phyloP scores from a whole-genome alignment of 371 early-diverging fungal genomes.

The Mortierella sp. region DNA sequence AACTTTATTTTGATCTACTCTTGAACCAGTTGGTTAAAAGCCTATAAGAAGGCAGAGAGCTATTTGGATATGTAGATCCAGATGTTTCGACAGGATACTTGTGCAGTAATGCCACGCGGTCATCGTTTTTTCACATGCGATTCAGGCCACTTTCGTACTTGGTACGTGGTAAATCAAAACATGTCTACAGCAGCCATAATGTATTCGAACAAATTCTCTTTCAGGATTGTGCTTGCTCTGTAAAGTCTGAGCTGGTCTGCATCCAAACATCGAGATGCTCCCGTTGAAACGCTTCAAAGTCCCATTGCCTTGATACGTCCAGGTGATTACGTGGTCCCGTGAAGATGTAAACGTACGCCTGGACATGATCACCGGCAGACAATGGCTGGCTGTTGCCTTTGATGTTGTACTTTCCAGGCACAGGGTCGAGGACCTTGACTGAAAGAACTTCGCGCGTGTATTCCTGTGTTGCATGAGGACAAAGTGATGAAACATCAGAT shows the following conservation, averaged over 20 bases:
- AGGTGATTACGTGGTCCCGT: slow-evolving; percentile 26
- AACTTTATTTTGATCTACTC: too few species aligned
- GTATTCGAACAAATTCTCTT: too few species aligned
- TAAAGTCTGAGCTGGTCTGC: slow-evolving; percentile 30
- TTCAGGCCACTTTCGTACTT: too few species aligned
- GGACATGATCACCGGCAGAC: slow-evolving; percentile 20
- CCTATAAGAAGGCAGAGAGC: too few species aligned
- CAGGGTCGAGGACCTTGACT: slow-evolving; percentile 25
- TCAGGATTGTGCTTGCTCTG: not conserved
- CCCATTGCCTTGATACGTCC: slow-evolving; percentile 32
- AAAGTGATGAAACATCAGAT: not conserved
- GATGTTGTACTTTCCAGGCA: slow-evolving; percentile 31
- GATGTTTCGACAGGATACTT: too few species aligned
- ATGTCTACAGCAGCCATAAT: too few species aligned
- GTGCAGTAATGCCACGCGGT: too few species aligned
- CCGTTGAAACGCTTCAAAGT: slow-evolving; percentile 30
- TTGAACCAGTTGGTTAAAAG: too few species aligned
- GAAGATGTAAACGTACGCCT: slow-evolving; percentile 42
- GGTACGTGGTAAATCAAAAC: too few species aligned
- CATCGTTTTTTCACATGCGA: too few species aligned
- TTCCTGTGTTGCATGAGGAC: slow-evolving; percentile 10
- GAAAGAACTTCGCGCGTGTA: slow-evolving; percentile 34
- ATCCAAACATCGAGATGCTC: slow-evolving; percentile 40
- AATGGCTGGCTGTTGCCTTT: slow-evolving; percentile 11
- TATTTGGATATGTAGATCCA: too few species aligned